Percentiles rank a stretch among this genome's conserved stretches.
These are phyloP conservation scores for Mycena olivaceomarginata DNA, from an alignment of 768 basidiomycete species.

Conservation along the genomic window DNA sequence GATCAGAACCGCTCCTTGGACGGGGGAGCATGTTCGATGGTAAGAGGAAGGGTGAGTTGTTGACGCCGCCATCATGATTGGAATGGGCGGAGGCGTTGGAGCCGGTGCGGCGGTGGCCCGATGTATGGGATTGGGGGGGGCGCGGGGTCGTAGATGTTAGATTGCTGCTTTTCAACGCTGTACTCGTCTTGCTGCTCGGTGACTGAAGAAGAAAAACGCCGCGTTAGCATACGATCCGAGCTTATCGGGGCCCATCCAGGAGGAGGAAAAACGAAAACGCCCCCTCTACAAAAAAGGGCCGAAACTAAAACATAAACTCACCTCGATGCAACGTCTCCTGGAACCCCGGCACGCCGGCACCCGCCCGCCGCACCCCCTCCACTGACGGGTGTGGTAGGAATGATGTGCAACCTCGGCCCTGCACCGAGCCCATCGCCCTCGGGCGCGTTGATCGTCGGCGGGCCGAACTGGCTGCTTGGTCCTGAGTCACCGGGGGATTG, in stretches of 20 bases:
- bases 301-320: slow-evolving; percentile 53
- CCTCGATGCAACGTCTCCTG: slow-evolving; percentile 74
- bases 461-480: slow-evolving; percentile 31
- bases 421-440: too few relatives aligned
- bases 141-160: not conserved
- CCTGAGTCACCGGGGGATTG: slow-evolving; percentile 73
- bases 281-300: not conserved
- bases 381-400: slow-evolving; percentile 82
- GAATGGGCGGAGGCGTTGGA: not conserved
- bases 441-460: slow-evolving; percentile 69
- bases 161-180: not conserved
- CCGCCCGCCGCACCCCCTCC: slow-evolving; percentile 67
- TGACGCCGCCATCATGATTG: too few relatives aligned
- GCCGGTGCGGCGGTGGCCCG: slow-evolving; percentile 5
- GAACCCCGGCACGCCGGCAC: slow-evolving; percentile 65
- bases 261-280: not conserved
- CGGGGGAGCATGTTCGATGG: slow-evolving; percentile 47
- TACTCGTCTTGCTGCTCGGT: too few relatives aligned
- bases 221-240: too few relatives aligned
- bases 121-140: not conserved
- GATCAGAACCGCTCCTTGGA: slow-evolving; percentile 76
- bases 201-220: too few relatives aligned
- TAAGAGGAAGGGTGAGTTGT: slow-evolving; percentile 51
- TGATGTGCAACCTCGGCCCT: too few relatives aligned
- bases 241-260: not conserved